Conservation (phyloP, 805 yeast species). For the Wickerhamomyces chaumierensis region DNA sequence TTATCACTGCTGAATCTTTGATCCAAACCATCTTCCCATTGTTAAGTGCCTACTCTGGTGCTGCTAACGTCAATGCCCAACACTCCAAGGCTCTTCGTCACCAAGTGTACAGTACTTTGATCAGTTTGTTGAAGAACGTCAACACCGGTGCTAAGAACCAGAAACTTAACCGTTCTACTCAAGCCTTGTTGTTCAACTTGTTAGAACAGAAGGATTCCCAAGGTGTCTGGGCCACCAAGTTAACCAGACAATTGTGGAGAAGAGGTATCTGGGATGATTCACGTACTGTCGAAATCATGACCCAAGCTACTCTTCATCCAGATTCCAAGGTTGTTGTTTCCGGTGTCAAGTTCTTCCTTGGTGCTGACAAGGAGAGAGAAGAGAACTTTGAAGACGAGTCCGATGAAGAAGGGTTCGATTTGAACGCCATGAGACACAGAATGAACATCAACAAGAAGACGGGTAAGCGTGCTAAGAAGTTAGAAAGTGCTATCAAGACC, state of each 20-base stretch:
- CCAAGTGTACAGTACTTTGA: constrained; percentile 70
- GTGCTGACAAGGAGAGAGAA: constrained; percentile 91
- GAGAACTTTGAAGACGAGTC: constrained; percentile 66
- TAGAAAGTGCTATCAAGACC: constrained; percentile 62
- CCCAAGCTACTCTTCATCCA: constrained; percentile 84
- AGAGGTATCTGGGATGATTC: constrained; percentile 98
- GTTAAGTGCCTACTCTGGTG: constrained; percentile 52
- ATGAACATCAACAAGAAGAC: constrained; percentile 76
- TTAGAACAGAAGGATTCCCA: constrained; percentile 70
- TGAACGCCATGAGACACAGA: constrained; percentile 66
- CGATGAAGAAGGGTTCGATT: constrained; percentile 63
- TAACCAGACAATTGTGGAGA: constrained; percentile 94
- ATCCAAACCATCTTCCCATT: constrained; percentile 87
- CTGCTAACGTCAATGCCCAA: constrained; percentile 31
- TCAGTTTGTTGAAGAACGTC: constrained; percentile 68
- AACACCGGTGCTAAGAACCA: constrained; percentile 87
- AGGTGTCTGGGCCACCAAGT: constrained; percentile 92
- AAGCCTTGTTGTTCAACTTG: constrained; percentile 81
- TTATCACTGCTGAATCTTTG: constrained; percentile 66
- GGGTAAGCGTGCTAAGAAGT: constrained; percentile 66
- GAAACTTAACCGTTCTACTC: constrained; percentile 80
- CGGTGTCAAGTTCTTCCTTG: constrained; percentile 84
- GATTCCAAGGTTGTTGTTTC: constrained; percentile 81
- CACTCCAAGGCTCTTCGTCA: constrained; percentile 76
- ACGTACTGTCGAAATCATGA: constrained; percentile 94